Base-by-base conservation (phyloP, 176 grass and related monocot species). In the Pharus latifolius region DNA sequence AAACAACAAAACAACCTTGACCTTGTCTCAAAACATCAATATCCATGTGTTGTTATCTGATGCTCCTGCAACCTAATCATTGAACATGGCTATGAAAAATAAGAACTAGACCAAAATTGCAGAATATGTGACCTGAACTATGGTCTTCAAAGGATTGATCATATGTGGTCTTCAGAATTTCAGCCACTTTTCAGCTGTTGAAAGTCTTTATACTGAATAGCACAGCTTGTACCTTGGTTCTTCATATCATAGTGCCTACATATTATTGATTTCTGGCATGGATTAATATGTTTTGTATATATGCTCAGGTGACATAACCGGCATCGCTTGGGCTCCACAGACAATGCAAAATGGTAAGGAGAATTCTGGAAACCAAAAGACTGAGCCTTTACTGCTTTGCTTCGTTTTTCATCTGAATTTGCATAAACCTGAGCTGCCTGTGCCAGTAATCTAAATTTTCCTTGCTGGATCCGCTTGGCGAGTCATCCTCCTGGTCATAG, bases 301-400 rank as follows among this genome's bases (percentile, higher is more conserved):
- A 44, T 75, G 1, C 44, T 62, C 78, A 98, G 95, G 89, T 90
- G 71, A 85, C 80, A 94, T 99, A 72, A 78, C 82, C 65, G 67
- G 90, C 30, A 88, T 99, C 82, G 81, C 82, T 69, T 99, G 90
- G 90, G 67, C 82, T 79, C 82, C 82, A 60, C 72, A 26, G 4
- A 68, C 18, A 24, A 60, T 99, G 81, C 72, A 70, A 50, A 88
- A 86, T 68, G 84, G 95, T 99, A 75, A 73, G 77, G 57, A 80
- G 69, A 57, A 17, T 26, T 64, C 24, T 53, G 38, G 24, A 66
- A 31, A 51, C 15, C 19, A n/a, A 7, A 19, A 28, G 19, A 49
- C 0, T 6, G 1, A 16, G 18, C 19, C 10, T 69, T 44, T 82
- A 27, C 19, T 42, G 62, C 10, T 10, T 75, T 19, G 22, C 46